Percentiles rank a stretch among this genome's conserved stretches.
phyloP scores from a whole-genome alignment of 2,329 filamentous ascomycete genomes.

The Coniella vitis region DNA sequence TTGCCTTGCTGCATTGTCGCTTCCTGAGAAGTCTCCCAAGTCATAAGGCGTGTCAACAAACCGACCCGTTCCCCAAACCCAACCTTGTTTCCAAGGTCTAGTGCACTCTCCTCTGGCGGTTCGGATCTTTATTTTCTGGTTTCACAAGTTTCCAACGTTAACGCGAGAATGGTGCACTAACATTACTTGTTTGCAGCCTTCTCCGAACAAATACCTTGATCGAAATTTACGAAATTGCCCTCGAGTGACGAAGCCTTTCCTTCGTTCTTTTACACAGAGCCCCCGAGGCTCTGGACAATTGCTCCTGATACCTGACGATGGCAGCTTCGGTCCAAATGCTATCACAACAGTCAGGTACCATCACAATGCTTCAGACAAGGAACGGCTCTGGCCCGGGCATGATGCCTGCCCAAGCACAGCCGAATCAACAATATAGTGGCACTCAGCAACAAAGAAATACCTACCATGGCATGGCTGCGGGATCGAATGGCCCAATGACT shows the following conservation, averaged over 20 bases:
- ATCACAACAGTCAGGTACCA: slow-evolving; percentile 66
- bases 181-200: not conserved
- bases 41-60: slow-evolving; percentile 6
- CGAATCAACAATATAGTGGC: slow-evolving; percentile 42
- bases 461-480: slow-evolving; percentile 44
- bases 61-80: slow-evolving; percentile 12
- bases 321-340: slow-evolving; percentile 79
- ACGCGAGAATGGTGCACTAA: not conserved
- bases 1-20: slow-evolving; percentile 4
- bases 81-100: not conserved
- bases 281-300: slow-evolving; percentile 19
- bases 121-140: no score
- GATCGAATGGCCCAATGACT: slow-evolving; percentile 32
- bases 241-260: slow-evolving; percentile 6
- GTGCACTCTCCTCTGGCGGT: not conserved
- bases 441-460: slow-evolving; percentile 41
- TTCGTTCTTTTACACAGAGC: slow-evolving; percentile 12
- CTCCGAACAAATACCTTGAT: not conserved
- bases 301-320: slow-evolving; percentile 47
- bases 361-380: slow-evolving; percentile 70
- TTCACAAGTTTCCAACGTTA: not conserved
- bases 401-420: slow-evolving; percentile 46
- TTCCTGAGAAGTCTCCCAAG: slow-evolving; percentile 1
- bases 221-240: not conserved
- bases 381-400: slow-evolving; percentile 57